These are phyloP conservation scores for Wickerhamomyces ciferrii DNA, from an alignment of 805 yeast genomes.

Conservation along the genomic window DNA sequence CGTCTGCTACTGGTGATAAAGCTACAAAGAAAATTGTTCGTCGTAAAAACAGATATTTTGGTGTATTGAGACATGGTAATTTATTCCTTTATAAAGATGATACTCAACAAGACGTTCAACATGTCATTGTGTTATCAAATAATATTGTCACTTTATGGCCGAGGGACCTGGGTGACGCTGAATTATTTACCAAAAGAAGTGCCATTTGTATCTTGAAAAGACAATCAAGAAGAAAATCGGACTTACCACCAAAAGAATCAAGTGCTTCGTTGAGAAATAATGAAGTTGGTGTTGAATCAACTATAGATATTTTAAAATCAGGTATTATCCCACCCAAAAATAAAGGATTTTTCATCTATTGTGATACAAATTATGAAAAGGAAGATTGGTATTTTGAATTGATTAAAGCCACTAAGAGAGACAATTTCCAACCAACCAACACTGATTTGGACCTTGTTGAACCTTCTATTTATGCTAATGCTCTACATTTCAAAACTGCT, in stretches of 20 bases:
- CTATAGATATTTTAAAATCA: slow-evolving; percentile 16
- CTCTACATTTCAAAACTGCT: slow-evolving; percentile 65
- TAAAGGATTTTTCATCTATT: slow-evolving; percentile 54
- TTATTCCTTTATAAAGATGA: slow-evolving; percentile 79
- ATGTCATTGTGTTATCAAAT: slow-evolving; percentile 72
- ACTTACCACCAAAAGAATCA: slow-evolving; percentile 28
- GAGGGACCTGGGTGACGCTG: slow-evolving; percentile 62
- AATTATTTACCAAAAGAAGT: slow-evolving; percentile 72
- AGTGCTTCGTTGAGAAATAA: slow-evolving; percentile 16
- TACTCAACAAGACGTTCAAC: slow-evolving; percentile 56
- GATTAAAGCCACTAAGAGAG: slow-evolving; percentile 64
- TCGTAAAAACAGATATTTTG: slow-evolving; percentile 59
- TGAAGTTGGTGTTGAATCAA: slow-evolving; percentile 8
- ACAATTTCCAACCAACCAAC: slow-evolving; percentile 12
- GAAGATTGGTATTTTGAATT: slow-evolving; percentile 93
- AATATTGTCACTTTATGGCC: slow-evolving; percentile 85
- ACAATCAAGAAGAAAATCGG: slow-evolving; percentile 25
- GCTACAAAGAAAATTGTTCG: slow-evolving; percentile 30
- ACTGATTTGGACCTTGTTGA: slow-evolving; percentile 33
- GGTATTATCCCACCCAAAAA: slow-evolving; percentile 25
- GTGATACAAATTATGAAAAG: slow-evolving; percentile 74
- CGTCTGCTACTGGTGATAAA: slow-evolving; percentile 2
- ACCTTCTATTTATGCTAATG: slow-evolving; percentile 63
- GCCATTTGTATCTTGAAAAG: slow-evolving; percentile 69
- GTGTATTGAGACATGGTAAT: slow-evolving; percentile 80